Percentiles rank a stretch among this genome's conserved stretches.
phyloP scores from a whole-genome alignment of 768 basidiomycete genomes.

The Rhodotorula paludigena region DNA sequence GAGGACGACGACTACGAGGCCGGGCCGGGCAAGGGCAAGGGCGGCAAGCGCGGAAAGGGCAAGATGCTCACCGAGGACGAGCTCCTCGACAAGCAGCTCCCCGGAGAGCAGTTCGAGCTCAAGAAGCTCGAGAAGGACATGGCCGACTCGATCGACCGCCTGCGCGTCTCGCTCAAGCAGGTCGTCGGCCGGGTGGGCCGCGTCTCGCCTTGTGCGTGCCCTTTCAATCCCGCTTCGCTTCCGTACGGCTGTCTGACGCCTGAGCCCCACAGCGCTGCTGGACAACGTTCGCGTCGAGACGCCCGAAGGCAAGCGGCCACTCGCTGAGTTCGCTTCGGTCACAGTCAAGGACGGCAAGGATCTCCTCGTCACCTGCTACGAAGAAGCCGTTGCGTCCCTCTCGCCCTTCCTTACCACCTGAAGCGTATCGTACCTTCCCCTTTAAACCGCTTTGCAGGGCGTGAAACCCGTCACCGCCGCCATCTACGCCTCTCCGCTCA shows the following conservation, averaged over 20 bases:
- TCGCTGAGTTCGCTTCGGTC: slow-evolving; percentile 36
- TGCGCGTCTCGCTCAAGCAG: slow-evolving; percentile 30
- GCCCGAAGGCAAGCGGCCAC: slow-evolving; percentile 30
- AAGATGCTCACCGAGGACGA: slow-evolving; percentile 24
- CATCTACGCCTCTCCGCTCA: slow-evolving; percentile 33
- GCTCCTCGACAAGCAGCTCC: slow-evolving; percentile 25
- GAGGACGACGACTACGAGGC: slow-evolving; percentile 11
- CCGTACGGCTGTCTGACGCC: background rate
- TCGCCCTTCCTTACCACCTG: background rate
- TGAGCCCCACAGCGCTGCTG: slow-evolving; percentile 3
- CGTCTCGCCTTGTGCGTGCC: slow-evolving; percentile 24
- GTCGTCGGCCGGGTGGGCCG: slow-evolving; percentile 33
- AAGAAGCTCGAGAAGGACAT: slow-evolving; percentile 19
- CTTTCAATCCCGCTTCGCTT: no score
- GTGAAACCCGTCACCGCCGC: slow-evolving; percentile 33
- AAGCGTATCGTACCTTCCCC: fast-evolving
- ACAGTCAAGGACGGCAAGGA: slow-evolving; percentile 37
- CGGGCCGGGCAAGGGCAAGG: slow-evolving; percentile 14
- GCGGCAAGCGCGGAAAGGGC: slow-evolving; percentile 31
- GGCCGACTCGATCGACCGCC: slow-evolving; percentile 16
- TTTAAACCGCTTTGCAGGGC: background rate
- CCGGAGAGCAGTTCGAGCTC: slow-evolving; percentile 28
- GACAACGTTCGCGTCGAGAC: slow-evolving; percentile 30
- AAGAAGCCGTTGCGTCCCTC: slow-evolving; percentile 20
- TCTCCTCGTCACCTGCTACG: slow-evolving; percentile 33